Conservation (phyloP, 1,284 basidiomycete genomes). For the Cerrena zonata region DNA sequence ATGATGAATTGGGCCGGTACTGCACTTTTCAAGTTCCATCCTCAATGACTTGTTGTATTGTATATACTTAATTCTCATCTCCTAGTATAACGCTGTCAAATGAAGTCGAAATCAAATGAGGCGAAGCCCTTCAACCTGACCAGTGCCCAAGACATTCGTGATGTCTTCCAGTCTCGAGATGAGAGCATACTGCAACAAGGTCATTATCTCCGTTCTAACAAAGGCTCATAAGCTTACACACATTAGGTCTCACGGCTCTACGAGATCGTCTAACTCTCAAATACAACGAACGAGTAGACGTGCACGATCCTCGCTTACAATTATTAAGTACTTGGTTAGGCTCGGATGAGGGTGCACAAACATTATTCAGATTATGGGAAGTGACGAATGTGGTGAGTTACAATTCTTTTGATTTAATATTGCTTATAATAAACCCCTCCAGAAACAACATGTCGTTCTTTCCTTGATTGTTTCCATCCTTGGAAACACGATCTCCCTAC, state of each 20-base stretch:
- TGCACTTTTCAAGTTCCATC: no score
- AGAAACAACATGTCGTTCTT: conserved; percentile 38
- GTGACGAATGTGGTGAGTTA: conserved; percentile 39
- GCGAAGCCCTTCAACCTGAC: background rate
- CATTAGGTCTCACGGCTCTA: conserved; percentile 31
- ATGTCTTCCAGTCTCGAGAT: background rate
- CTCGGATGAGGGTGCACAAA: conserved; percentile 45
- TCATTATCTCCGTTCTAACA: background rate
- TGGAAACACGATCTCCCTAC: conserved; percentile 49
- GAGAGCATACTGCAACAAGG: background rate
- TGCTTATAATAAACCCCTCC: conserved; percentile 9
- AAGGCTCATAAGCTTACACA: background rate
- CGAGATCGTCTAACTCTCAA: conserved; percentile 53
- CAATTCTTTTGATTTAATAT: conserved; percentile 2
- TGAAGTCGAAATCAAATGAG: no score
- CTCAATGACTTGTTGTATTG: no score
- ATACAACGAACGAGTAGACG: conserved; percentile 38
- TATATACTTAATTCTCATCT: no score
- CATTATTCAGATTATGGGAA: conserved; percentile 63
- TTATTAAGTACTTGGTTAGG: conserved; percentile 61
- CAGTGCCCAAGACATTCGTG: background rate
- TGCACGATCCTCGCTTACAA: conserved; percentile 53
- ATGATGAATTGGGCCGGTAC: no score
- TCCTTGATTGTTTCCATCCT: conserved; percentile 48
- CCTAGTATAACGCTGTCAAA: no score